These are phyloP conservation scores for Geotrichum histeridarum DNA, from an alignment of 1,139 yeast species.

Conservation along the genomic window DNA sequence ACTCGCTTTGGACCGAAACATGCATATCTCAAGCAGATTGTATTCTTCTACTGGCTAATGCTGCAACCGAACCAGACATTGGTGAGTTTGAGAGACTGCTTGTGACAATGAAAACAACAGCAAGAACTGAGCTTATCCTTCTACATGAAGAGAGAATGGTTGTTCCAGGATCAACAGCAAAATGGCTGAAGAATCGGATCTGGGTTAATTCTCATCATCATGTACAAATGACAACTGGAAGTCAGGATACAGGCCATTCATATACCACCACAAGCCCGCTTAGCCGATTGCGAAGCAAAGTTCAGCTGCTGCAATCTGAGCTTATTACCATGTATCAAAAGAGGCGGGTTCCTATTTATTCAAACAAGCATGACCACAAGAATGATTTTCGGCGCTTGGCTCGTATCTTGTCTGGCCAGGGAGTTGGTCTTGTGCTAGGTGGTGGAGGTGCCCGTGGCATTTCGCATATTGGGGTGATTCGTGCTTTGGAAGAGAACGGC, in stretches of 20 bases:
- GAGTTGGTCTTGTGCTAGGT: slow-evolving; percentile 89
- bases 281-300: slow-evolving; percentile 30
- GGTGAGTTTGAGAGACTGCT: slow-evolving; percentile 83
- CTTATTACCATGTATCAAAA: slow-evolving; percentile 34
- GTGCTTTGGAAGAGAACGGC: slow-evolving; percentile 88
- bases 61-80: slow-evolving; percentile 57
- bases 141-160: slow-evolving; percentile 81
- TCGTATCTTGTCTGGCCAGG: slow-evolving; percentile 82
- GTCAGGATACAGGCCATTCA: slow-evolving; percentile 1
- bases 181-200: slow-evolving; percentile 76
- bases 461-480: slow-evolving; percentile 83
- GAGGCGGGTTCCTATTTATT: slow-evolving; percentile 36
- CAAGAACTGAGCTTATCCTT: slow-evolving; percentile 80
- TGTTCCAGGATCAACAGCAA: slow-evolving; percentile 74
- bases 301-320: slow-evolving; percentile 37
- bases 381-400: slow-evolving; percentile 88
- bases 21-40: slow-evolving; percentile 96
- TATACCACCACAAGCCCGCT: slow-evolving; percentile 22
- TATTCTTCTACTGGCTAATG: slow-evolving; percentile 45
- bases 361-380: slow-evolving; percentile 56
- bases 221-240: slow-evolving; percentile 44
- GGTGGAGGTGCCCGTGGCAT: slow-evolving; percentile 98
- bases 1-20: slow-evolving; percentile 85
- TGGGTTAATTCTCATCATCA: slow-evolving; percentile 97
- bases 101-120: slow-evolving; percentile 72